Conservation (phyloP, 2,329 filamentous ascomycete species). For the Fusarium staphyleae region DNA sequence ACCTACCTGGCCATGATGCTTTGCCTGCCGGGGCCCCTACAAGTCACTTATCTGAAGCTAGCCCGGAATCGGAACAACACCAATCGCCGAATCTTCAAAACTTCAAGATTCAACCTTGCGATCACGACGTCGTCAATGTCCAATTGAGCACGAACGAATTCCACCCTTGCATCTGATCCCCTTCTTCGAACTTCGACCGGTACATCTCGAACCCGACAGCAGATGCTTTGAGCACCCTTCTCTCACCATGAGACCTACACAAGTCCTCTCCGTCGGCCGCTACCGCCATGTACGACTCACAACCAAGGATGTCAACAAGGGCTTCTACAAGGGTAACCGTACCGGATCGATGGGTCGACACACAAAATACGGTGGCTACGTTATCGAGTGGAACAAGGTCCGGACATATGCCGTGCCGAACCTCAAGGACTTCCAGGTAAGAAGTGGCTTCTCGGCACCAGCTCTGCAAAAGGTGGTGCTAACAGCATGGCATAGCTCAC, state of each 20-base stretch:
- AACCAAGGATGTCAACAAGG: slow-evolving; percentile 90
- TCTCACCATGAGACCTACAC: slow-evolving; percentile 70
- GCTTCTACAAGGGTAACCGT: slow-evolving; percentile 96
- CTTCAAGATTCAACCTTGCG: slow-evolving; percentile 30
- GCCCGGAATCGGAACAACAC: slow-evolving; percentile 45
- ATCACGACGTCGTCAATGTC: slow-evolving; percentile 4
- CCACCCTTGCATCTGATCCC: slow-evolving; percentile 6
- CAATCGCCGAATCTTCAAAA: slow-evolving; percentile 29
- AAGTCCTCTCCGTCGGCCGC: slow-evolving; percentile 68
- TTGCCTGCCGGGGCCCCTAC: slow-evolving; percentile 23
- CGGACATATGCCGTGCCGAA: slow-evolving; percentile 87
- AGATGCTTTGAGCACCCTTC: background rate
- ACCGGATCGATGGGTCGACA: slow-evolving; percentile 87
- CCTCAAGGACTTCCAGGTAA: slow-evolving; percentile 75
- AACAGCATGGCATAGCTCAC: slow-evolving; percentile 65
- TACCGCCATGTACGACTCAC: slow-evolving; percentile 82
- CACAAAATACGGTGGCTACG: slow-evolving; percentile 83
- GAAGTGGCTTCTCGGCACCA: slow-evolving; percentile 23
- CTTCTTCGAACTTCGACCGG: slow-evolving; percentile 4
- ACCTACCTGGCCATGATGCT: slow-evolving; percentile 1
- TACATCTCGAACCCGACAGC: background rate
- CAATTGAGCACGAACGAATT: slow-evolving; percentile 18
- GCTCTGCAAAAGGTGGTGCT: slow-evolving; percentile 7
- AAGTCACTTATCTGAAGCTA: slow-evolving; percentile 17
- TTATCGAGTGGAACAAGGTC: slow-evolving; percentile 86